Base-by-base conservation (phyloP, 495 filamentous ascomycete genomes). In the Penicillium odoratum region DNA sequence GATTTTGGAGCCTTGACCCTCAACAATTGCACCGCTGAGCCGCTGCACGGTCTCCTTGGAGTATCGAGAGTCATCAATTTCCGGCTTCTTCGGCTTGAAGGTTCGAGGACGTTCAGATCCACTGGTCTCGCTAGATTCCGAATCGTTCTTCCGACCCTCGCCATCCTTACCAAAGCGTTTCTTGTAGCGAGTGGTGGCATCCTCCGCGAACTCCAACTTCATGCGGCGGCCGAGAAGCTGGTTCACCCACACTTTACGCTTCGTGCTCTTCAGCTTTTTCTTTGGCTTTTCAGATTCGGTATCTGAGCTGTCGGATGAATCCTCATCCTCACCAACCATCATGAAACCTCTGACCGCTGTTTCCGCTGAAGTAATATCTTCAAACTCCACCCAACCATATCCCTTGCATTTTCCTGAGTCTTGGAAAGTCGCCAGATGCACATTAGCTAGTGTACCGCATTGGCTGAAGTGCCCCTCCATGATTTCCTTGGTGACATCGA, bases 361-460 rank as follows among this genome's bases (percentile, higher is more conserved):
- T 62, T 85, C 78, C 0, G 89, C 91, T 0, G 86, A 83, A 18
- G 88, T 86, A 16, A 91, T 60, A 26, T 91, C 86, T 67, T 86
- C 85, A 74, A 98, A 99, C 40, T 88, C 87, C 48, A 98, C 85
- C 90, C 94, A 98, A 18, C 87, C 93, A 78, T 90, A 99, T 1
- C 94, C 94, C 77, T 97, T 97, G 78, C 95, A 98, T 76, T 98
- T 98, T 28, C 94, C 95, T 40, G 87, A 85, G 66, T 99, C 95
- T 70, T 98, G 91, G 67, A 99, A 99, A 0, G 93, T 96, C 3
- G 95, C 95, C 47, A 96, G 75, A 69, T 93, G 90, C 60, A 92
- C 79, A 73, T 88, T 88, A 34, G 79, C 74, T 54, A 99, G 80
- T 48, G 85, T 81, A 42, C 94, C 94, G 65, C 93, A 97, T 65